phyloP scores from a whole-genome alignment of 257 asterid species.

The Henckelia pumila region DNA sequence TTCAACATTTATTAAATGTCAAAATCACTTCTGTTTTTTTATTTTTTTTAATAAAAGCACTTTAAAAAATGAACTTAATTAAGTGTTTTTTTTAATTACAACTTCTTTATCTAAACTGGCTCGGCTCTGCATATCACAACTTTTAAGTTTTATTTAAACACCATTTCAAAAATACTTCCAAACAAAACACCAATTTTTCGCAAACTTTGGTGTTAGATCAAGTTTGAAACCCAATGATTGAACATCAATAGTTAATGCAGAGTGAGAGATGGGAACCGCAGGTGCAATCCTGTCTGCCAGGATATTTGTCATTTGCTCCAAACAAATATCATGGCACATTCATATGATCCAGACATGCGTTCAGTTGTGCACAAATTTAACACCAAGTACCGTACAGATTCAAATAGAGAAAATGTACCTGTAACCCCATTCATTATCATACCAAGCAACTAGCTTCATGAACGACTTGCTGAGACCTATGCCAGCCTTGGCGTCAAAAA shows the following conservation, averaged over 20 bases:
- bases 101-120: too few species aligned
- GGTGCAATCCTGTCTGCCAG: background rate
- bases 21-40: too few species aligned
- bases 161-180: background rate
- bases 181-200: background rate
- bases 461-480: slow-evolving; percentile 82
- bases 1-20: too few species aligned
- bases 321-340: slow-evolving; percentile 1
- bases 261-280: background rate
- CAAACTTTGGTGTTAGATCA: background rate
- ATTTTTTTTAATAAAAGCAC: too few species aligned
- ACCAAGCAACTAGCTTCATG: slow-evolving; percentile 96
- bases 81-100: too few species aligned
- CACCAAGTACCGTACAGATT: slow-evolving; percentile 2
- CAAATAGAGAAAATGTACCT: slow-evolving; percentile 52
- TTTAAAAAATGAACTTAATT: too few species aligned
- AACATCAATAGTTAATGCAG: background rate
- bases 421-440: slow-evolving; percentile 99
- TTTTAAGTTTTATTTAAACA: background rate
- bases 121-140: background rate
- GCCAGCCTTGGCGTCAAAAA: slow-evolving; percentile 97
- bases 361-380: background rate
- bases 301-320: background rate
- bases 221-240: background rate
- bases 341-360: background rate